phyloP scores from a whole-genome alignment of 1,284 basidiomycete genomes.

The Trametes versicolor region DNA sequence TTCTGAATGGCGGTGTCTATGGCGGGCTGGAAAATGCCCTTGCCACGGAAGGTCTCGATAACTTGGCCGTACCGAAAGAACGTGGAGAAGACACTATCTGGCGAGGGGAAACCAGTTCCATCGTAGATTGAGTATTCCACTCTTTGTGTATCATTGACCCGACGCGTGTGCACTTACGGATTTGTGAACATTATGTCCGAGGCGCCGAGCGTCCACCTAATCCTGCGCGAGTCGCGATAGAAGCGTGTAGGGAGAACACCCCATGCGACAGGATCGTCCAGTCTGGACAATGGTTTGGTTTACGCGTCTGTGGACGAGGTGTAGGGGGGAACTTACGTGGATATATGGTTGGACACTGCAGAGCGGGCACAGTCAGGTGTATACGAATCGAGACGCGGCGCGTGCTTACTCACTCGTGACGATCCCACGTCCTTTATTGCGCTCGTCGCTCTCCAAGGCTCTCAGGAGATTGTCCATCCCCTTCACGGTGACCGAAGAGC shows the following conservation, averaged over 20 bases:
- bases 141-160: background rate
- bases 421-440: constrained; percentile 68
- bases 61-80: constrained; percentile 95
- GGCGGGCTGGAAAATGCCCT: constrained; percentile 90
- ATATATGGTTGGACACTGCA: constrained; percentile 90
- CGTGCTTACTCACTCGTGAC: constrained; percentile 73
- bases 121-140: constrained; percentile 7
- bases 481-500: constrained; percentile 68
- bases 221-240: constrained; percentile 68
- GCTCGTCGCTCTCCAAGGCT: constrained; percentile 64
- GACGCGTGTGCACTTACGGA: constrained; percentile 54
- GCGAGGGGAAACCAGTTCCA: constrained; percentile 1
- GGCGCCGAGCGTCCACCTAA: constrained; percentile 89
- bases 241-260: constrained; percentile 76
- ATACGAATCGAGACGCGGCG: background rate
- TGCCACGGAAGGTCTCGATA: constrained; percentile 91
- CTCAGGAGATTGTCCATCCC: constrained; percentile 73
- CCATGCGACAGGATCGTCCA: constrained; percentile 87
- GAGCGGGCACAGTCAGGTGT: background rate
- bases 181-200: constrained; percentile 98
- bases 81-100: constrained; percentile 74
- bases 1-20: constrained; percentile 85
- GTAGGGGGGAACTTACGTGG: constrained; percentile 66
- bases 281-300: constrained; percentile 48
- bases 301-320: background rate